phyloP scores from a whole-genome alignment of 345 rosid genomes.

The Gynandropsis gynandra region DNA sequence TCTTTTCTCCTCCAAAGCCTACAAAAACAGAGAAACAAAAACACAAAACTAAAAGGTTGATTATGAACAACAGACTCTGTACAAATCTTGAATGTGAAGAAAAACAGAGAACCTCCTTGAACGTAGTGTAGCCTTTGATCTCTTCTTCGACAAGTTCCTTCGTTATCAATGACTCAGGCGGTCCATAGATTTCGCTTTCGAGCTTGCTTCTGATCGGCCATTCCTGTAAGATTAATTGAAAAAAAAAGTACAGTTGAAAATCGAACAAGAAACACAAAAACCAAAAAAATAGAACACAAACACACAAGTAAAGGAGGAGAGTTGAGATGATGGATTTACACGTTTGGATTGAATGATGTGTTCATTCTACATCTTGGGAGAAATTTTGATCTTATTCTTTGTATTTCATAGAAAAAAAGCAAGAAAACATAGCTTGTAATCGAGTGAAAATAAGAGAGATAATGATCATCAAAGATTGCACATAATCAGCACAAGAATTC shows the following conservation, averaged over 20 bases:
- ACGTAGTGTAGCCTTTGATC: conserved; percentile 36
- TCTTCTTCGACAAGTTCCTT: conserved; percentile 36
- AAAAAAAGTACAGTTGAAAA: neutral
- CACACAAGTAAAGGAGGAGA: too few species aligned
- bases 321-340: too few species aligned
- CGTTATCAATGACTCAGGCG: conserved; percentile 48
- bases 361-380: too few species aligned
- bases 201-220: conserved; percentile 65
- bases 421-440: too few species aligned
- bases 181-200: conserved; percentile 45
- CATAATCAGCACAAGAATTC: too few species aligned
- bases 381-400: too few species aligned
- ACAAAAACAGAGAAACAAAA: neutral
- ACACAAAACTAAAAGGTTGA: neutral
- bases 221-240: conserved; percentile 31
- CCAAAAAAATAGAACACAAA: too few species aligned
- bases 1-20: conserved; percentile 47
- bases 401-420: too few species aligned
- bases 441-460: too few species aligned
- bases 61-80: neutral
- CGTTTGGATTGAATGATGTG: too few species aligned
- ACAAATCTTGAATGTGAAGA: neutral
- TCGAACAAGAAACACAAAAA: too few species aligned
- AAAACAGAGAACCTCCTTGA: conserved; percentile 32
- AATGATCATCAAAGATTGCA: too few species aligned